phyloP scores from a whole-genome alignment of 148 eudicot species.

The Rhododendron henanense region DNA sequence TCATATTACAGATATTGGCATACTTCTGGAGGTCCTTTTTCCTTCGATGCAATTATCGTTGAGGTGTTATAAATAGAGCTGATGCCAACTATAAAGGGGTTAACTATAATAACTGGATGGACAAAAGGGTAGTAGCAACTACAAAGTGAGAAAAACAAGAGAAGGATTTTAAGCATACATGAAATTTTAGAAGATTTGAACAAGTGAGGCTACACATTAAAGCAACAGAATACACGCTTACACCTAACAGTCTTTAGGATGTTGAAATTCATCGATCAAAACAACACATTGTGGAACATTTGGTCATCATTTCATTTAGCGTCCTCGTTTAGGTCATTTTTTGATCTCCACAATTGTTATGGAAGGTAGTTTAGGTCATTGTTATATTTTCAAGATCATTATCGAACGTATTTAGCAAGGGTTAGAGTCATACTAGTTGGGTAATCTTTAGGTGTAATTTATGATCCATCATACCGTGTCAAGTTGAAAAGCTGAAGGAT shows the following conservation, averaged over 20 bases:
- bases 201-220: background rate
- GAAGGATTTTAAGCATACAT: background rate
- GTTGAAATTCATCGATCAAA: background rate
- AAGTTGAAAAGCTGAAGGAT: background rate
- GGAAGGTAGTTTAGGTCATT: background rate
- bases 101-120: no score
- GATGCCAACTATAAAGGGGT: no score
- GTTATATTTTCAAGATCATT: background rate
- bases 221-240: background rate
- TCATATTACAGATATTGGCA: background rate
- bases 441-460: background rate
- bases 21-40: background rate
- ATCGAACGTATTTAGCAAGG: background rate
- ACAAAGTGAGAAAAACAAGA: background rate
- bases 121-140: background rate
- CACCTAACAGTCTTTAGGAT: background rate
- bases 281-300: background rate
- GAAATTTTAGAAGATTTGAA: background rate
- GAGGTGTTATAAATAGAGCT: no score
- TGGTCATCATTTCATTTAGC: background rate
- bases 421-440: background rate
- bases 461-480: background rate
- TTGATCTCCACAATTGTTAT: background rate
- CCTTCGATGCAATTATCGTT: no score
- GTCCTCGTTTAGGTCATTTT: background rate